Conservation (phyloP, 176 grass and related monocot species). For the Carex cristatella region DNA sequence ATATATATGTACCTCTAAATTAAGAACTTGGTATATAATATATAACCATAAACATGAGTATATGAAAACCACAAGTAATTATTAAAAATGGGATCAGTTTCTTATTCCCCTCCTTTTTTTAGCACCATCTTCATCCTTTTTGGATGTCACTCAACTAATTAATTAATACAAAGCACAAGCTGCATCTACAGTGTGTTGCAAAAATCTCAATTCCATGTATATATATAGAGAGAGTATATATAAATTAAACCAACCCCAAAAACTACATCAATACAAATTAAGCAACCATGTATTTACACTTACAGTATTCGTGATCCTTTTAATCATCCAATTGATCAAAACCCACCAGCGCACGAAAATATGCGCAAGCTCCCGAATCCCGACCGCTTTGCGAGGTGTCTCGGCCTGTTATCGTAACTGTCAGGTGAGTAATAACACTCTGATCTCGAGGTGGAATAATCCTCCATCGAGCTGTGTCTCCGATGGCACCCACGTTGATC, state of each 20-base stretch:
- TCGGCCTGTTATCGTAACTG: background rate
- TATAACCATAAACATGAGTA: no score
- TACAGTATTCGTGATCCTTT: background rate
- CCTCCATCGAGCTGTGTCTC: slow-evolving; percentile 53
- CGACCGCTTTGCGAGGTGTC: background rate
- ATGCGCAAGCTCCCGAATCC: slow-evolving; percentile 43
- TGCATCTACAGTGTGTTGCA: background rate
- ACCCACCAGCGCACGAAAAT: slow-evolving; percentile 50
- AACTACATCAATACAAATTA: background rate
- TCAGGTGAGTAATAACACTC: slow-evolving; percentile 33
- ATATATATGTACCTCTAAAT: no score
- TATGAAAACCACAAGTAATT: no score
- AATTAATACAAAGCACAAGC: background rate
- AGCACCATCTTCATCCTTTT: background rate
- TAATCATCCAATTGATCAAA: slow-evolving; percentile 18
- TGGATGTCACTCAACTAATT: background rate
- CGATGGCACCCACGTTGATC: slow-evolving; percentile 28
- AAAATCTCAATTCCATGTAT: background rate
- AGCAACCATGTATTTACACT: background rate
- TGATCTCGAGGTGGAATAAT: slow-evolving; percentile 24
- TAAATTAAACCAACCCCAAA: background rate
- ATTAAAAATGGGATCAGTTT: no score
- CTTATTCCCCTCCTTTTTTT: background rate
- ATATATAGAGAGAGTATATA: background rate
- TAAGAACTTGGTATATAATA: no score